Percentiles rank a stretch among this genome's conserved stretches.
Conservation (phyloP, 768 basidiomycete genomes). For the Coprinopsis strossmayeri region DNA sequence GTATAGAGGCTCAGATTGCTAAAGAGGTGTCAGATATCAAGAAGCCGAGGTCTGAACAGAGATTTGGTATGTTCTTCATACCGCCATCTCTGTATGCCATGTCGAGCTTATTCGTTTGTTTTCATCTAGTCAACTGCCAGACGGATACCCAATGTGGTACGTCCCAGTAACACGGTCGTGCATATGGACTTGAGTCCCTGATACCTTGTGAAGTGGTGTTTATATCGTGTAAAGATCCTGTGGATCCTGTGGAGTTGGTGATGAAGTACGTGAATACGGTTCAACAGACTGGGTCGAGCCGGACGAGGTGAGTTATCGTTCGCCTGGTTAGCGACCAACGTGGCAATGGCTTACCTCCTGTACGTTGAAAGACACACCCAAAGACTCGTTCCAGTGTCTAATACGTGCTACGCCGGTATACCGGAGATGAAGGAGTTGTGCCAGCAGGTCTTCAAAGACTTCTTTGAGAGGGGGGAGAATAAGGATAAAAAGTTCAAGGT, state of each 20-base stretch:
- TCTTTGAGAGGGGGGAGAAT: conserved; percentile 43
- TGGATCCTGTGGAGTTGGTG: conserved; percentile 71
- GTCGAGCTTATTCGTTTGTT: background rate
- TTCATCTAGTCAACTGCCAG: conserved; percentile 58
- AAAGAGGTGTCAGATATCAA: conserved; percentile 70
- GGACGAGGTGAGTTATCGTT: conserved; percentile 45
- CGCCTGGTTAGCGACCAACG: background rate
- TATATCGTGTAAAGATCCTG: conserved; percentile 71
- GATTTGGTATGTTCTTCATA: conserved; percentile 47
- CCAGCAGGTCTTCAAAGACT: conserved; percentile 42
- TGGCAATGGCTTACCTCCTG: background rate
- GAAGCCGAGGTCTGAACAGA: conserved; percentile 51
- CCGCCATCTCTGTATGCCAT: too few species aligned
- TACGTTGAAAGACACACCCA: conserved; percentile 48
- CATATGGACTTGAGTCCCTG: background rate
- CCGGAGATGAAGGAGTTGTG: conserved; percentile 65
- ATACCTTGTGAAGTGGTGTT: conserved; percentile 51
- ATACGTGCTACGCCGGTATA: conserved; percentile 59
- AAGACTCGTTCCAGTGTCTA: conserved; percentile 66
- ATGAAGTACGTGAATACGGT: conserved; percentile 58
- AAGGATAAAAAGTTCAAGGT: conserved; percentile 44
- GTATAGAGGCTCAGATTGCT: conserved; percentile 65
- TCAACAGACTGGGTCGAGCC: conserved; percentile 51
- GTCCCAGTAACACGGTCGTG: conserved; percentile 14
- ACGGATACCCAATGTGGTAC: conserved; percentile 78